A percentile compares a stretch with the other conserved stretches of the same genome.
Evolutionary conservation across 106 monocot genomes (phyloP).

Genomic region (Amphibolis antarctica): DNA sequence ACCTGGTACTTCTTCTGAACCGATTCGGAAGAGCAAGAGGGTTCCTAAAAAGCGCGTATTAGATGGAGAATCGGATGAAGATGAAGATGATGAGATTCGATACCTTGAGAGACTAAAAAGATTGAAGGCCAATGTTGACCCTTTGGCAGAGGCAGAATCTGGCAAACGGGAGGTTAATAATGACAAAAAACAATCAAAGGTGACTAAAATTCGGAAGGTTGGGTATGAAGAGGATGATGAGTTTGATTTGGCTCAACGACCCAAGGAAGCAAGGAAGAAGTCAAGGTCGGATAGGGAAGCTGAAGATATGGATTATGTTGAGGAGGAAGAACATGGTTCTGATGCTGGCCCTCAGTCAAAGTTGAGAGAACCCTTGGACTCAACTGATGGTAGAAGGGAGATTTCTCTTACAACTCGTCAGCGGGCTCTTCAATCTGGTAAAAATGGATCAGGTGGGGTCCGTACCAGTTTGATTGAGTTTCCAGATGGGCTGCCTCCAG

Average conservation of each 20-base stretch:
- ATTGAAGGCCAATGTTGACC: slow-evolving; percentile 16
- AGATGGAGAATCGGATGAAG: slow-evolving; percentile 39
- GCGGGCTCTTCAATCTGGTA: slow-evolving; percentile 56
- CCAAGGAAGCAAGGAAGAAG: slow-evolving; percentile 29
- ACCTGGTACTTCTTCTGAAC: slow-evolving; percentile 18
- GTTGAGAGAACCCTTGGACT: slow-evolving; percentile 21
- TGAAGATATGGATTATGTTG: slow-evolving; percentile 41
- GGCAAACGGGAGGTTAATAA: slow-evolving; percentile 18
- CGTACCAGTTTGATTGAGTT: slow-evolving; percentile 54
- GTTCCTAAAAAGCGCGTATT: slow-evolving; percentile 43
- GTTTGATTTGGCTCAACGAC: slow-evolving; percentile 17
- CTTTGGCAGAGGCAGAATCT: slow-evolving; percentile 17
- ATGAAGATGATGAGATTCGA: slow-evolving; percentile 38
- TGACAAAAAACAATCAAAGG: slow-evolving; percentile 30
- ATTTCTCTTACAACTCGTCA: slow-evolving; percentile 56
- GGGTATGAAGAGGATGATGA: slow-evolving; percentile 37
- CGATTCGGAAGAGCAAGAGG: slow-evolving; percentile 47
- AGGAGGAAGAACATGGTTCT: slow-evolving; percentile 50
- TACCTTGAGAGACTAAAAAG: slow-evolving; percentile 43
- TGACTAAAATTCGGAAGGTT: slow-evolving; percentile 22
- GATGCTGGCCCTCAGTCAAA: slow-evolving; percentile 29
- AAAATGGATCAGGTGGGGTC: slow-evolving; percentile 19
- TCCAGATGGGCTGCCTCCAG: slow-evolving; percentile 65
- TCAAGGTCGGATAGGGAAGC: slow-evolving; percentile 17
- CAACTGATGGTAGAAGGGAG: slow-evolving; percentile 29